These are phyloP conservation scores for Paecilomyces niveus DNA, from an alignment of 2,329 filamentous ascomycete species.

Conservation along the genomic window DNA sequence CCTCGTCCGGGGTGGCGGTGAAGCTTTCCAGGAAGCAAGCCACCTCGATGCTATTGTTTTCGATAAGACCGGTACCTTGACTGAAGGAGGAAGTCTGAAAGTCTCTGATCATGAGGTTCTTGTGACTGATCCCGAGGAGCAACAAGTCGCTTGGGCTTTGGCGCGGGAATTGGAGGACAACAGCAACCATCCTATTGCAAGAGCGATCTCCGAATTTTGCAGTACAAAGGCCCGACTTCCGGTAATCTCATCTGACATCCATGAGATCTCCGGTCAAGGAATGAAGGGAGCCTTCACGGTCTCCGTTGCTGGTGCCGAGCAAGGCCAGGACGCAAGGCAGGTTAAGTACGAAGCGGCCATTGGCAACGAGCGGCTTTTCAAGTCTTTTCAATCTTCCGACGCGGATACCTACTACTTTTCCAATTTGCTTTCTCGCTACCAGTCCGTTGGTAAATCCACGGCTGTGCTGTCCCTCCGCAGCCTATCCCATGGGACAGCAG, in stretches of 20 bases:
- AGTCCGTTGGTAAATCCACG: constrained; percentile 37
- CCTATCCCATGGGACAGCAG: constrained; percentile 7
- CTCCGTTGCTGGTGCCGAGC: constrained; percentile 9
- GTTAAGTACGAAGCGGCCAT: constrained; percentile 43
- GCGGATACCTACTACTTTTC: constrained; percentile 26
- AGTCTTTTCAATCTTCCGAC: constrained; percentile 21
- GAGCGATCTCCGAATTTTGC: constrained; percentile 48
- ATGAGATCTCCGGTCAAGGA: constrained; percentile 52
- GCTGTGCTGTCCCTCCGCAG: constrained; percentile 36
- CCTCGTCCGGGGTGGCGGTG: constrained; percentile 74
- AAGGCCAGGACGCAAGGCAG: constrained; percentile 9
- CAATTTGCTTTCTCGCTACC: constrained; percentile 30
- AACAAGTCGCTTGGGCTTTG: constrained; percentile 38
- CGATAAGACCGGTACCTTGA: constrained; percentile 83
- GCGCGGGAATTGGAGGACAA: constrained; percentile 49
- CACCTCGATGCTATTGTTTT: constrained; percentile 73
- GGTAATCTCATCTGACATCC: constrained; percentile 32
- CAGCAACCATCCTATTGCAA: constrained; percentile 54
- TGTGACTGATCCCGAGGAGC: constrained; percentile 22
- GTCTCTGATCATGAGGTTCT: constrained; percentile 47
- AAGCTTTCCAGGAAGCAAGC: constrained; percentile 79
- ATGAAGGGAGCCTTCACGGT: constrained; percentile 47
- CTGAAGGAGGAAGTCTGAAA: constrained; percentile 53
- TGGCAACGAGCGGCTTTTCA: constrained; percentile 51
- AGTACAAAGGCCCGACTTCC: constrained; percentile 15